These are phyloP conservation scores for Taphrina pruni DNA, from an alignment of 1,139 yeast genomes.

Conservation along the genomic window DNA sequence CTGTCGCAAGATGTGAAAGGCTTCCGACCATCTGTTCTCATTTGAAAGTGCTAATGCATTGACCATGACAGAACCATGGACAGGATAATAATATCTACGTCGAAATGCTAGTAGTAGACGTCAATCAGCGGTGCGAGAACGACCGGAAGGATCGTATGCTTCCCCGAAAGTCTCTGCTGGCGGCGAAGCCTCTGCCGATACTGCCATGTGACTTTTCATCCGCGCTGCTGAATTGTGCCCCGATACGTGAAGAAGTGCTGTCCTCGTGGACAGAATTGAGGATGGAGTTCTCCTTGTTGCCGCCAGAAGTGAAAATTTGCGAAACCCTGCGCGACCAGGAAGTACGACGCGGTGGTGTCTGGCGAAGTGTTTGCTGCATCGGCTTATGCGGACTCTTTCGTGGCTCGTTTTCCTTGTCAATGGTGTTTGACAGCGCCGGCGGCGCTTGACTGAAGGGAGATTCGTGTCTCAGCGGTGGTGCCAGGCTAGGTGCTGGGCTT, in stretches of 20 bases:
- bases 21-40: too few relatives aligned
- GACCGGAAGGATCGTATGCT: conserved; percentile 19
- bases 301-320: conserved; percentile 22
- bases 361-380: conserved; percentile 19
- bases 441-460: conserved; percentile 17
- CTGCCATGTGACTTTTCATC: conserved; percentile 1
- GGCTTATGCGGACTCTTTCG: conserved; percentile 16
- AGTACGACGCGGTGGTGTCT: conserved; percentile 27
- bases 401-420: conserved; percentile 14
- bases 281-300: conserved; percentile 32
- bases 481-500: conserved; percentile 1
- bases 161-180: conserved; percentile 8
- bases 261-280: conserved; percentile 21
- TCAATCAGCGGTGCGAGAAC: conserved; percentile 19
- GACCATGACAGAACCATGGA: neutral
- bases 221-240: neutral
- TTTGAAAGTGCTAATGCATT: too few relatives aligned
- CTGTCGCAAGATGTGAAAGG: too few relatives aligned
- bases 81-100: conserved; percentile 4
- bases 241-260: neutral
- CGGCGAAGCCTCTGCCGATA: conserved; percentile 9
- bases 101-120: neutral
- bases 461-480: conserved; percentile 23
- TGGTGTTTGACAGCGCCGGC: neutral
- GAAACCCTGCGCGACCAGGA: conserved; percentile 34